A percentile compares a stretch with the other conserved stretches of the same genome.
Evolutionary conservation across 164 flowering plant species (phyloP).

Genomic region (Chimonanthus salicifolius): DNA sequence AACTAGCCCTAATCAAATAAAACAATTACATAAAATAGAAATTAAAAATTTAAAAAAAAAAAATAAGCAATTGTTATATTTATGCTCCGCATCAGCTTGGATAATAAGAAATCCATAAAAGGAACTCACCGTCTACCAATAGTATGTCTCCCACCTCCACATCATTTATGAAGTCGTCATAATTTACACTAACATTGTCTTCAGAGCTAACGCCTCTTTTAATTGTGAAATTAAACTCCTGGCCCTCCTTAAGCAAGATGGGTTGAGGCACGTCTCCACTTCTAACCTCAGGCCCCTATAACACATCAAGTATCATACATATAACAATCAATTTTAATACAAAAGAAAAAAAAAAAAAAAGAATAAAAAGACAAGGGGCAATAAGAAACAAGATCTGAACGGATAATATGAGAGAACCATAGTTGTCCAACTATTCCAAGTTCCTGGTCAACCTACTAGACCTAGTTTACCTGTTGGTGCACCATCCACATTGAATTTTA

Average conservation of each 20-base stretch:
- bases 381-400: too few species aligned
- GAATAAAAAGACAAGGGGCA: not conserved
- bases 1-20: too few species aligned
- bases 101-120: not conserved
- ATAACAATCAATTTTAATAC: not conserved
- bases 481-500: too few species aligned
- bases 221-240: constrained; percentile 89
- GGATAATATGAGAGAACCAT: too few species aligned
- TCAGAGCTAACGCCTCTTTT: constrained; percentile 79
- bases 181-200: constrained; percentile 90
- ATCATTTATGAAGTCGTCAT: constrained; percentile 95
- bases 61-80: too few species aligned
- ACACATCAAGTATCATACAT: constrained; percentile 2
- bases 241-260: constrained; percentile 77
- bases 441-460: too few species aligned
- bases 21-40: too few species aligned
- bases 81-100: not conserved
- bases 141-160: constrained; percentile 85
- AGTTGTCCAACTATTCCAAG: too few species aligned
- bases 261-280: constrained; percentile 97
- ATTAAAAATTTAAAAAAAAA: too few species aligned
- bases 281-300: constrained; percentile 98
- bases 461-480: too few species aligned
- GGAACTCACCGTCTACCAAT: constrained; percentile 79
- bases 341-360: not conserved